A percentile compares a stretch with the other conserved stretches of the same genome.
phyloP scores from a whole-genome alignment of 495 filamentous ascomycete genomes.

The Xanthoparmelia taractica region DNA sequence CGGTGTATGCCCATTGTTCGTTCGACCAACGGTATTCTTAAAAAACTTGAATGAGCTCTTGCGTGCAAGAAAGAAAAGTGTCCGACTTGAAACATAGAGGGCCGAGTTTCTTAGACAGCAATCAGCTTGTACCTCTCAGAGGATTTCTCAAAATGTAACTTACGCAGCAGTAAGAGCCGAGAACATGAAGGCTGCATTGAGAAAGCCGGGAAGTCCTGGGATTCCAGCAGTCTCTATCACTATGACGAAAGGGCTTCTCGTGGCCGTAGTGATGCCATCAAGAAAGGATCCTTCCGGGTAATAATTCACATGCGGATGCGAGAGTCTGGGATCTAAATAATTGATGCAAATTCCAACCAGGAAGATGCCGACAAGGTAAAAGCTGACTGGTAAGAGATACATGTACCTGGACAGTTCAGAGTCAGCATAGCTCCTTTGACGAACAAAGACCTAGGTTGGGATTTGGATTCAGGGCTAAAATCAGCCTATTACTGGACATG shows the following conservation, averaged over 20 bases:
- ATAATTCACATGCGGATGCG: constrained; percentile 24
- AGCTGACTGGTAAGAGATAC: constrained; percentile 26
- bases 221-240: constrained; percentile 25
- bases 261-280: constrained; percentile 19
- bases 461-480: no score
- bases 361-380: constrained; percentile 30
- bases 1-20: constrained; percentile 37
- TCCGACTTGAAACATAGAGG: constrained; percentile 38
- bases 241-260: constrained; percentile 32
- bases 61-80: constrained; percentile 34
- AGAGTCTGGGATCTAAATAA: constrained; percentile 29
- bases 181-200: constrained; percentile 30
- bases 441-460: no score
- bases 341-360: constrained; percentile 30
- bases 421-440: no score
- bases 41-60: constrained; percentile 28
- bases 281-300: constrained; percentile 17
- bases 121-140: constrained; percentile 8
- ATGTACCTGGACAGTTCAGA: no score
- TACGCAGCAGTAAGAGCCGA: constrained; percentile 27
- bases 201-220: constrained; percentile 23
- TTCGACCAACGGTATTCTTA: constrained; percentile 32
- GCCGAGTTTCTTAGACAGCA: constrained; percentile 30
- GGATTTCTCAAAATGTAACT: background rate
- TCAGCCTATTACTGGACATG: no score